These are phyloP conservation scores for Psidium guajava DNA, from an alignment of 345 rosid species.

Conservation along the genomic window DNA sequence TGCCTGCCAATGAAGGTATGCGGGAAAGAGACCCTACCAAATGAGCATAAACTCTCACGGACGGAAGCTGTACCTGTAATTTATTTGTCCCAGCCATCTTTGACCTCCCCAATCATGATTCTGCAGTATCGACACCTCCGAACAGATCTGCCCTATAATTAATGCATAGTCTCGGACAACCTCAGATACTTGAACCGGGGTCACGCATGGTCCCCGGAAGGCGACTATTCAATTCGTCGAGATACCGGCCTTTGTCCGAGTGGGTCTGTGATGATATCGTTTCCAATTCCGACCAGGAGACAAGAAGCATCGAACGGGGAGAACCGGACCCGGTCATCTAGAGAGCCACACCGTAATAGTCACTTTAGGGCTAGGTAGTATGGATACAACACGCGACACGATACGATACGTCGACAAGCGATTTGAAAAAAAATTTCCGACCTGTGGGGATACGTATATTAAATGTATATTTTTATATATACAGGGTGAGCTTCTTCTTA, in stretches of 20 bases:
- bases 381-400: no score
- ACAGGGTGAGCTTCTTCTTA: no score
- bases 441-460: no score
- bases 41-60: neutral
- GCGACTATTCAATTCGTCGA: neutral
- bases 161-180: neutral
- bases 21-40: neutral
- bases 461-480: no score
- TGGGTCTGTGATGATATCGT: neutral
- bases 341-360: neutral
- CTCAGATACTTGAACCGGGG: neutral
- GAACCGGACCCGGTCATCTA: neutral
- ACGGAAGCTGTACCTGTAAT: neutral
- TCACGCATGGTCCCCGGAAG: neutral
- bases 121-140: neutral
- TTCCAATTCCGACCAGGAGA: neutral
- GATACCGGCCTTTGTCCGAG: neutral
- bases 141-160: neutral
- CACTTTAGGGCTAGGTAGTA: neutral
- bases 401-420: no score
- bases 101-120: neutral
- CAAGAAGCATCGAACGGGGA: neutral
- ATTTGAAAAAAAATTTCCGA: no score
- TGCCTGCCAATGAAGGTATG: neutral
- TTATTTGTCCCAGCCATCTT: neutral